Base-by-base conservation (phyloP, 2,329 filamentous ascomycete genomes). In the Cladosporium sp. region DNA sequence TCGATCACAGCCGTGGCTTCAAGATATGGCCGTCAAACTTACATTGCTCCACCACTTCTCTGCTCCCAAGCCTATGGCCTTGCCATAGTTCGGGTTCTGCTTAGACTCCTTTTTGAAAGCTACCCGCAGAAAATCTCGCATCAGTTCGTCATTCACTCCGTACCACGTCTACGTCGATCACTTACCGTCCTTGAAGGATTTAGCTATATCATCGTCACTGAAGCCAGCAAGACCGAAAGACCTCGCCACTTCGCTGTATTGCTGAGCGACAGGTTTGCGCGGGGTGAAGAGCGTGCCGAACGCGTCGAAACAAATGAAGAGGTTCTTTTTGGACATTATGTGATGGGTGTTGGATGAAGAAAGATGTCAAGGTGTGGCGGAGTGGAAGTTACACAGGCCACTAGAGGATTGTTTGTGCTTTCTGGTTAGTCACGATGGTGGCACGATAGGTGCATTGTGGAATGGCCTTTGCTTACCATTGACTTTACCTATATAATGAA, bases 251-350 rank as follows among this genome's bases (percentile, higher is more conserved):
- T 80, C 75, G 44, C 76, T 80, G 73, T 90, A 90, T 69, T 88
- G 84, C 62, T 78, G 73, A 5, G 80, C 77, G 8, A 89, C 81
- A 1, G 84, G 77, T 11, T 72, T 70, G 58, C 78, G 82, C 0
- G 86, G 86, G 12, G 75, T 77, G 75, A 88, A 89, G 2, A 90
- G 78, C 0, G 87, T 90, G n/a, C 85, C 86, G 69, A 89, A 89
- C 5, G 87, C 87, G 73, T 90, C 87, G 62, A 89, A 85, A 67
- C 85, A 86, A 1, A 89, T 74, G 0, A 89, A 75, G 1, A 89
- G 79, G 67, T 86, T 85, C 21, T 71, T 68, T 63, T 71, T 73
- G 49, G 69, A 46, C 69, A 69, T 69, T 11, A 46, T 46, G 40
- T 46, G 40, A 46, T 46, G 12, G n/a, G 10, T 21, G 60, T n/a